These are phyloP conservation scores for Digitaria exilis DNA, from an alignment of 202 grass and related monocot genomes.

Conservation along the genomic window DNA sequence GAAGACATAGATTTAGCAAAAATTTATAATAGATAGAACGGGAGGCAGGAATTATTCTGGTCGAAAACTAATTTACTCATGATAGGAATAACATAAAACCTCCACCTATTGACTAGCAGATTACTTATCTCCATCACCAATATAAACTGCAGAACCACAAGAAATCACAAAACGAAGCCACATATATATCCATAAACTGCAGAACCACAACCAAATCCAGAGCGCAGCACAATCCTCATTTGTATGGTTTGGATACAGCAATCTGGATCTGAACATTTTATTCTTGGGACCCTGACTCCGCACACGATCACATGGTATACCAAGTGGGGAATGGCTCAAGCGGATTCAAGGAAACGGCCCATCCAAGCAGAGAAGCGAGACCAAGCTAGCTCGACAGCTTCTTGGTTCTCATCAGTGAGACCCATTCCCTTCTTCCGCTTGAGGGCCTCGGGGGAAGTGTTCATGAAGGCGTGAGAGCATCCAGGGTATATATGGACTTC, in stretches of 20 bases:
- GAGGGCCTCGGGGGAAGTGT: slow-evolving; percentile 71
- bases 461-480: slow-evolving; percentile 87
- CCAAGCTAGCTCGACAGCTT: slow-evolving; percentile 67
- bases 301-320: slow-evolving; percentile 10
- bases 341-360: slow-evolving; percentile 55
- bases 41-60: too few relatives aligned
- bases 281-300: slow-evolving; percentile 12
- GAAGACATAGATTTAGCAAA: too few relatives aligned
- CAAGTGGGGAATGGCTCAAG: slow-evolving; percentile 28
- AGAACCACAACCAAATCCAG: neutral
- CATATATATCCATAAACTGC: neutral
- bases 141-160: too few relatives aligned
- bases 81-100: too few relatives aligned
- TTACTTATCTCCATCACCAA: too few relatives aligned
- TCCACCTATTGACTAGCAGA: too few relatives aligned
- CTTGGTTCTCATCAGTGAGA: slow-evolving; percentile 62
- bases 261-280: slow-evolving; percentile 32
- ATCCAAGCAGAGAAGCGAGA: slow-evolving; percentile 85
- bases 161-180: neutral
- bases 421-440: slow-evolving; percentile 86
- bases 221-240: neutral
- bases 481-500: slow-evolving; percentile 88
- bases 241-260: slow-evolving; percentile 30
- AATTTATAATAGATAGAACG: too few relatives aligned
- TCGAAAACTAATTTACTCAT: too few relatives aligned